Base-by-base conservation (phyloP, 2,329 filamentous ascomycete genomes). In the Alternaria tenuissima region DNA sequence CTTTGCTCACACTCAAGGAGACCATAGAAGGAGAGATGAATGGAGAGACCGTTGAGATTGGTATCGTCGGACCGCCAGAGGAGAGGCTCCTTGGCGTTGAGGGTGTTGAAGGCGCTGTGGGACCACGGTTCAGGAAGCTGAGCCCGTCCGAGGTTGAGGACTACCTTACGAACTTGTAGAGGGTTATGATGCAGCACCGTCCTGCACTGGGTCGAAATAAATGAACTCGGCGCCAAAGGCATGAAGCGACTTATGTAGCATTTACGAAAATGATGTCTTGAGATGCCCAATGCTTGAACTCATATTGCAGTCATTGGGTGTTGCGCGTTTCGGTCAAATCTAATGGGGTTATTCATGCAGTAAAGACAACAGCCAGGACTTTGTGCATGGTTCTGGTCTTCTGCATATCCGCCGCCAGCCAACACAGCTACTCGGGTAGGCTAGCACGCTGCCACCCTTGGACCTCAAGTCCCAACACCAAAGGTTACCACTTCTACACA, bases 21-120 rank as follows among this genome's bases (percentile, higher is more conserved):
- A 97, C 95, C 59, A 99, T 99, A 77, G 94, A 98, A 83, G 95
- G 95, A 59, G 95, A 98, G 84, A 98, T 98, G 94, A 98, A 94
- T 71, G 94, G 94, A 64, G 94, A 98, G 79, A 97, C 94, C 32
- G 96, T 99, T 67, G 95, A 99, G 83, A 97, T 99, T 80, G 94
- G 94, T 74, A 98, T 99, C 71, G 93, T 99, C 70, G 95, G 95
- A 28, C 92, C 94, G 44, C 95, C 95, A 57, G 95, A 95, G 70
- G 89, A 99, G 78, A 91, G 97, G 78, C 85, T 99, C 46, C 87
- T 99, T 62, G 95, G 95, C 51, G 91, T 93, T 64, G 93, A 96
- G 80, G 93, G 93, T 62, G 92, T 96, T 11, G 91, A 94, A 75
- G 92, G 91, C 64, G 91, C 92, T 20, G 87, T 89, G 69, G 93